Base-by-base conservation (phyloP, 1,284 basidiomycete genomes). In the Phenoliferia sp. region DNA sequence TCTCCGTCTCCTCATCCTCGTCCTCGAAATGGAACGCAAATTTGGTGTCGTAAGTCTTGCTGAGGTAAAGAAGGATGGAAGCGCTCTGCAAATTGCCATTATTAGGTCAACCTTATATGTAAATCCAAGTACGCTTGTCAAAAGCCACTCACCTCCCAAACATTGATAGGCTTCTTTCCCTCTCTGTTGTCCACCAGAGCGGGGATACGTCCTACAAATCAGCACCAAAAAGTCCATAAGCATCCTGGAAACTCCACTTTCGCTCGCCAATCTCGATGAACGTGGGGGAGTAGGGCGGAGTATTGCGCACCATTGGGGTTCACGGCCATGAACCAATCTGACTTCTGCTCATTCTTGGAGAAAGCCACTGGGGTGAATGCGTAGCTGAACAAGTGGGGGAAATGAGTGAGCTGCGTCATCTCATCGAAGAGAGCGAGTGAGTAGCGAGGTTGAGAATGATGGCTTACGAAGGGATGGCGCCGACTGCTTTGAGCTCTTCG, bases 41-140 rank as follows among this genome's bases (percentile, higher is more conserved):
- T 29, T 86, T 83, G 65, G 69, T 73, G 69, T 81, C 80, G 69
- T 75, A 73, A 33, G 67, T 59, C 31, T 87, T 83, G 17, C 80
- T 81, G 54, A 90, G 80, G 78, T 89, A 89, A 16, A 88, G 77
- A 59, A 88, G 75, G 72, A 90, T 88, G 26, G 86, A 85, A 34
- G 39, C 68, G 31, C 44, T 71, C 67, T 57, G 55, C 55, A 57
- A 31, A 32, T 3, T 33, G 32, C n/a, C n/a, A 17, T 29, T 22
- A 22, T 29, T 29, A 26, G 55, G 29, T 57, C 28, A 17, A 22
- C 55, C 31, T n/a, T 33, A 3, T 29, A 29, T 12, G 54, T 15
- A 22, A 6, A 4, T 29, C 16, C 10, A 29, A 26, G n/a, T n/a
- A n/a, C 28, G 16, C n/a, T 31, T 6, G n/a, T n/a, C 54, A 29